phyloP scores from a whole-genome alignment of 2,329 filamentous ascomycete genomes.

The Stagonosporopsis chrysanthemi region DNA sequence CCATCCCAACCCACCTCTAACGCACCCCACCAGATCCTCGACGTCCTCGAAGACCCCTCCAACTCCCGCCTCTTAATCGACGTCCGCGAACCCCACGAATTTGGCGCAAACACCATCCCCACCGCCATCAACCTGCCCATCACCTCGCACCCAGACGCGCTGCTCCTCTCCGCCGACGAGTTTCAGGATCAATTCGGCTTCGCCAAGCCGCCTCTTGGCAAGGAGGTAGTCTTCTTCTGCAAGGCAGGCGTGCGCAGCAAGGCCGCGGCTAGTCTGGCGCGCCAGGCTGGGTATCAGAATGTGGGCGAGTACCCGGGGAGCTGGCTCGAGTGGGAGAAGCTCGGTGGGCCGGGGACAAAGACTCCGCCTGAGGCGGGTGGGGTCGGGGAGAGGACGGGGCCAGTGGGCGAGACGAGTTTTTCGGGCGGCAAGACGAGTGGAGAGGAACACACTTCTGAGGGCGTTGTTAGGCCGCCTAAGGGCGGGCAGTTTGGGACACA shows the following conservation, averaged over 20 bases:
- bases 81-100: conserved; percentile 76
- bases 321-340: conserved; percentile 82
- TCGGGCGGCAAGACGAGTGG: conserved; percentile 21
- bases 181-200: conserved; percentile 87
- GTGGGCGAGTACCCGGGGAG: conserved; percentile 77
- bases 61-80: conserved; percentile 57
- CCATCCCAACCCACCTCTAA: background rate
- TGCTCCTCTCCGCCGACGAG: conserved; percentile 77
- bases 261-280: conserved; percentile 78
- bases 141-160: conserved; percentile 76
- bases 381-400: conserved; percentile 26
- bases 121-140: conserved; percentile 84
- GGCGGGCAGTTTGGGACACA: conserved; percentile 20
- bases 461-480: conserved; percentile 16
- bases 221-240: conserved; percentile 78
- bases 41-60: conserved; percentile 40
- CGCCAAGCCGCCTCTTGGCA: conserved; percentile 35
- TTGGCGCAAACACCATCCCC: conserved; percentile 73
- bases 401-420: conserved; percentile 25
- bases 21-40: conserved; percentile 38
- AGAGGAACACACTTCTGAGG: conserved; percentile 25
- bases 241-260: conserved; percentile 85
- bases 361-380: conserved; percentile 28
- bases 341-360: conserved; percentile 64
- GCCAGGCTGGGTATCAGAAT: conserved; percentile 76